Evolutionary conservation across 2,329 filamentous ascomycete species (phyloP), one percentile per base, ranked within the genome.

Genomic region (Cyphellophora attinorum): DNA sequence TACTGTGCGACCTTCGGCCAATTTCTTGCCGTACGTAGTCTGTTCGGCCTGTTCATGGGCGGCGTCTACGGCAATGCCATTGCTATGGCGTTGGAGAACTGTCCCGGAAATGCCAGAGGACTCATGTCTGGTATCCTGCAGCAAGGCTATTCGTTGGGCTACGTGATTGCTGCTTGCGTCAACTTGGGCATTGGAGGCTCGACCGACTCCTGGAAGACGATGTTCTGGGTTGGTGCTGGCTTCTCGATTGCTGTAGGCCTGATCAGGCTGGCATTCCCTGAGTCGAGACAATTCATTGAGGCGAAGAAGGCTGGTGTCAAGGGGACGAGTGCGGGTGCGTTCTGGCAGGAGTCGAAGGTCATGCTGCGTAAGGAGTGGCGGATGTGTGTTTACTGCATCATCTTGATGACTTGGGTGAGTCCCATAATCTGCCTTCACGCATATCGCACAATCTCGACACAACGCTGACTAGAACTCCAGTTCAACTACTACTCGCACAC

Each of bases 121-220:
- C 65, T 91, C 23, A 83, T 91, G 72, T 84, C 79, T 11, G 85
- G 84, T 35, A 81, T 91, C 33, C 61, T 89, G 12, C 85, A 91
- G 51, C 82, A 86, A 56, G 85, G 84, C 2, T 88, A 86, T 54
- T 80, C 80, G 0, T 71, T 86, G 44, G 84, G 84, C 19, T 89
- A 89, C 51, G 75, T 91, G 27, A 68, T 85, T 42, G 84, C 84
- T 5, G 82, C 82, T 3, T 81, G 76, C 50, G 76, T 74, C 49
- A 86, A 82, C 45, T 72, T 86, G 12, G 80, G 79, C 31, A 79
- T 86, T 11, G 80, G 81, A 19, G 79, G 55, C 27, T 35, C 17
- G 5, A 54, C 49, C 5, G 50, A 57, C 1, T 55, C 68, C 28
- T 88, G 80, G 81, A 86, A 85, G 63, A 81, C 66, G 0, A 74